Evolutionary conservation across 148 eudicot species (phyloP).

Genomic region (Amaranthus palmeri): DNA sequence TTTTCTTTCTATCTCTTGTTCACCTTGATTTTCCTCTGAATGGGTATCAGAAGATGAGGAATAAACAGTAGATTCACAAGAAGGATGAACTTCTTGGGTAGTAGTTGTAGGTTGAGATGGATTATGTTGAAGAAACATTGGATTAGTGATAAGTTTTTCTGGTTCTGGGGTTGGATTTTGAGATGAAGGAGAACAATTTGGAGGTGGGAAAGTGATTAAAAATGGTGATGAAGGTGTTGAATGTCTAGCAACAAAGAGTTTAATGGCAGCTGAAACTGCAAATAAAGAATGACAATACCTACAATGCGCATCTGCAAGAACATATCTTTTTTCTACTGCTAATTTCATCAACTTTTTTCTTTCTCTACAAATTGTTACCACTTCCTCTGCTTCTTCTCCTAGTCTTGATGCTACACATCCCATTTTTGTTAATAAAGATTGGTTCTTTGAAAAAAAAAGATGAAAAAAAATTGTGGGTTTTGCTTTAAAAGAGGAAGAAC

Average conservation of each 20-base stretch:
- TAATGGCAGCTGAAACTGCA: slow-evolving; percentile 84
- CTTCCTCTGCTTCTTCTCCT: slow-evolving; percentile 69
- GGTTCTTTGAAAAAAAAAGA: not conserved
- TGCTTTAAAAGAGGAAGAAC: slow-evolving; percentile 17
- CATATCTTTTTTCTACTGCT: slow-evolving; percentile 81
- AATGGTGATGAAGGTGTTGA: slow-evolving; percentile 71
- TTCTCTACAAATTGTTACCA: slow-evolving; percentile 77
- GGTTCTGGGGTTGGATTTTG: slow-evolving; percentile 27
- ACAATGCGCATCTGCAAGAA: slow-evolving; percentile 77
- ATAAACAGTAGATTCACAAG: too few species aligned
- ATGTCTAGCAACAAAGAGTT: slow-evolving; percentile 77
- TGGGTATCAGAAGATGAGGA: too few species aligned
- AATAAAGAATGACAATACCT: slow-evolving; percentile 71
- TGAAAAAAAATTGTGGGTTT: not conserved
- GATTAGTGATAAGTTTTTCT: slow-evolving; percentile 62
- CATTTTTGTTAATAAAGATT: slow-evolving; percentile 29
- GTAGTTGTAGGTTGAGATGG: slow-evolving; percentile 45
- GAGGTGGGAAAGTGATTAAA: slow-evolving; percentile 70
- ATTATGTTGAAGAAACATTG: slow-evolving; percentile 65
- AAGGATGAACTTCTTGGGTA: slow-evolving; percentile 26
- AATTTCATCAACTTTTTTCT: slow-evolving; percentile 68
- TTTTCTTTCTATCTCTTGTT: not conserved
- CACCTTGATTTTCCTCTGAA: slow-evolving; percentile 23
- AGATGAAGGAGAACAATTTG: slow-evolving; percentile 36
- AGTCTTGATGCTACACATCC: slow-evolving; percentile 95